A percentile compares a stretch with the other conserved stretches of the same genome.
Evolutionary conservation across 2,329 filamentous ascomycete genomes (phyloP).

Genomic region (Aureobasidium vineae): DNA sequence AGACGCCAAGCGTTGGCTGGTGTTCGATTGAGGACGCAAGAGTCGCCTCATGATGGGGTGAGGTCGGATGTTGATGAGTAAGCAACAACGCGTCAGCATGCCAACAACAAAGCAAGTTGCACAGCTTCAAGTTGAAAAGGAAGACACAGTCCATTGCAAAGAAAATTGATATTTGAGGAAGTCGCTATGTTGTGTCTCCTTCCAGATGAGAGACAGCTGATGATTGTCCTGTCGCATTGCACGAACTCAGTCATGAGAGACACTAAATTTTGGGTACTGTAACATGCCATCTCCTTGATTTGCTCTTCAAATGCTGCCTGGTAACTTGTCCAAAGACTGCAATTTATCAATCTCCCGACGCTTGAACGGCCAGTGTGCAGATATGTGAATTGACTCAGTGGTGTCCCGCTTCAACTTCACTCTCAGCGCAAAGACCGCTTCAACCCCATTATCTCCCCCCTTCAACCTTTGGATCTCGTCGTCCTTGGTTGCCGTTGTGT

Average conservation of each 20-base stretch:
- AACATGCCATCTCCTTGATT: not conserved
- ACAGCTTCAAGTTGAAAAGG: not conserved
- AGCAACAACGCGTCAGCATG: constrained; percentile 12
- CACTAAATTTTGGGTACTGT: not conserved
- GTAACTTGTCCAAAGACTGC: not conserved
- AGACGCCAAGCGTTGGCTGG: constrained; percentile 17
- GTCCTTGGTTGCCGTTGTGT: not conserved
- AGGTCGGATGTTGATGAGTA: constrained; percentile 2
- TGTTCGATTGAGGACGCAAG: not conserved
- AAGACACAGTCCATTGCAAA: not conserved
- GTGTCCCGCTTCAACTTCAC: not conserved
- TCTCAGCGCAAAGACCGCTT: not conserved
- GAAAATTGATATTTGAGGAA: not conserved
- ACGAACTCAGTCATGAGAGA: not conserved
- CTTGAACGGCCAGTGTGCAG: not conserved
- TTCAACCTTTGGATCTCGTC: constrained; percentile 4
- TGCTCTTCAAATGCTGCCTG: not conserved
- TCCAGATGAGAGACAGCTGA: not conserved
- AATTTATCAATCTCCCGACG: no score
- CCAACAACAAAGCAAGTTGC: not conserved
- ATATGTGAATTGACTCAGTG: not conserved
- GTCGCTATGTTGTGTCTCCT: not conserved
- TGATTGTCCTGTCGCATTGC: not conserved
- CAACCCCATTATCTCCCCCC: not conserved
- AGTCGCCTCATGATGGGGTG: constrained; percentile 20